Evolutionary conservation across 345 rosid species (phyloP).

Genomic region (Geranium brycei): DNA sequence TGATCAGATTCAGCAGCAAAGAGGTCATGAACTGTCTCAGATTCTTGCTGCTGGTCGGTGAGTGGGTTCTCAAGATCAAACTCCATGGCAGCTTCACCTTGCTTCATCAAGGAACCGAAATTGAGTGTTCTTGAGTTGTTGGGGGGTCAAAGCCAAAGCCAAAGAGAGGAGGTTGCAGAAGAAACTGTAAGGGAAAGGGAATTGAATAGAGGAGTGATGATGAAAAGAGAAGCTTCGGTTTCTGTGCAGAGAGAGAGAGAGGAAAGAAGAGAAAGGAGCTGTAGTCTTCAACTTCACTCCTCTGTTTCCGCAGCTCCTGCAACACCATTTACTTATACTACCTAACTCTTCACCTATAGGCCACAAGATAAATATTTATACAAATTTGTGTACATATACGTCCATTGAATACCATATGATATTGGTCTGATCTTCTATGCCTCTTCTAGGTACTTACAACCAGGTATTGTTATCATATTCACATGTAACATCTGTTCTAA

Average conservation of each 20-base stretch:
- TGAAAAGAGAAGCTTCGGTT: background rate
- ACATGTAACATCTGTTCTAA: too few species aligned
- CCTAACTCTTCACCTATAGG: background rate
- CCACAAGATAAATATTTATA: background rate
- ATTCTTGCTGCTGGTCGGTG: constrained; percentile 3
- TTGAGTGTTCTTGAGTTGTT: too few species aligned
- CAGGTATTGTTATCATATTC: too few species aligned
- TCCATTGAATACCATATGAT: too few species aligned
- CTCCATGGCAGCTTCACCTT: constrained; percentile 34
- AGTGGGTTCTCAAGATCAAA: constrained; percentile 66
- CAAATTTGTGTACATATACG: too few species aligned
- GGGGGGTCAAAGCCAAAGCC: background rate
- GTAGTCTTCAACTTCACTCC: constrained; percentile 14
- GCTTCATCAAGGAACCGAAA: too few species aligned
- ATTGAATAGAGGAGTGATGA: background rate
- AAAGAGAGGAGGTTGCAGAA: background rate
- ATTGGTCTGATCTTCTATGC: too few species aligned
- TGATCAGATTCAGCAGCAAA: constrained; percentile 57
- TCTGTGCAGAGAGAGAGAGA: constrained; percentile 5
- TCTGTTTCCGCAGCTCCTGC: background rate
- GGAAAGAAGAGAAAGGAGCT: background rate
- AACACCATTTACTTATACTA: background rate
- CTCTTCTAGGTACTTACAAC: too few species aligned
- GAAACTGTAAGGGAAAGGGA: background rate
- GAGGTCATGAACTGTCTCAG: constrained; percentile 22